These are phyloP conservation scores for Blastomyces parvus DNA, from an alignment of 2,329 filamentous ascomycete genomes.

Conservation along the genomic window DNA sequence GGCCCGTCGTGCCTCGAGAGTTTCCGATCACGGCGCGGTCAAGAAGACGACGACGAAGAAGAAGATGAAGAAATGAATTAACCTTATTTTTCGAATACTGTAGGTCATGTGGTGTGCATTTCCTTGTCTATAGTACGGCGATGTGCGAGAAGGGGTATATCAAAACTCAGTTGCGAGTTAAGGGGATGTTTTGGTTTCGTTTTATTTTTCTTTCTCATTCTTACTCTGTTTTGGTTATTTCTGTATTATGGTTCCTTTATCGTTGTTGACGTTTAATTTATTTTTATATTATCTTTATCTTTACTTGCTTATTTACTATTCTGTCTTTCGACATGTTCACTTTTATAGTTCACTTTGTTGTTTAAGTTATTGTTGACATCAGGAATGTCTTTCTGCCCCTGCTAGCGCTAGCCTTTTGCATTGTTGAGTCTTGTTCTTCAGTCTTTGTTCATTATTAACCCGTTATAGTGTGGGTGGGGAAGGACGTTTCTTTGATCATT, in stretches of 20 bases:
- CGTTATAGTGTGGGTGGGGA: not conserved
- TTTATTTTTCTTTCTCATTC: not conserved
- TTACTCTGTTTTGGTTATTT: not conserved
- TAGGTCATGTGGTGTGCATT: not conserved
- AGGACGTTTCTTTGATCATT: not conserved
- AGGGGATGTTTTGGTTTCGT: not conserved
- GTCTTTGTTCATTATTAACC: not conserved
- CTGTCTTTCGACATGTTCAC: not conserved
- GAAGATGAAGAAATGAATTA: not conserved
- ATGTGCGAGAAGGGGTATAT: not conserved
- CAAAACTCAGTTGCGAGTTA: not conserved
- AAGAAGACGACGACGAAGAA: conserved; percentile 4
- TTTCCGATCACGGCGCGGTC: conserved; percentile 4
- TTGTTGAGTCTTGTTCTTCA: not conserved
- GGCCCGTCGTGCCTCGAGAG: not conserved
- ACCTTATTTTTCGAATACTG: not conserved
- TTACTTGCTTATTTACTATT: too few relatives aligned
- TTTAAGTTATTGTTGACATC: not conserved
- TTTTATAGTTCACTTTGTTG: not conserved
- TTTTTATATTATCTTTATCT: not conserved
- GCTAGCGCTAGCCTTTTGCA: not conserved
- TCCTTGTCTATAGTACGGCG: not conserved
- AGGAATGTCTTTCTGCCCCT: not conserved
- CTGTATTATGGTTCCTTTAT: not conserved
- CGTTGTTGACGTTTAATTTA: not conserved